Base-by-base conservation (phyloP, 2,329 filamentous ascomycete species). In the Clonostachys sp. region DNA sequence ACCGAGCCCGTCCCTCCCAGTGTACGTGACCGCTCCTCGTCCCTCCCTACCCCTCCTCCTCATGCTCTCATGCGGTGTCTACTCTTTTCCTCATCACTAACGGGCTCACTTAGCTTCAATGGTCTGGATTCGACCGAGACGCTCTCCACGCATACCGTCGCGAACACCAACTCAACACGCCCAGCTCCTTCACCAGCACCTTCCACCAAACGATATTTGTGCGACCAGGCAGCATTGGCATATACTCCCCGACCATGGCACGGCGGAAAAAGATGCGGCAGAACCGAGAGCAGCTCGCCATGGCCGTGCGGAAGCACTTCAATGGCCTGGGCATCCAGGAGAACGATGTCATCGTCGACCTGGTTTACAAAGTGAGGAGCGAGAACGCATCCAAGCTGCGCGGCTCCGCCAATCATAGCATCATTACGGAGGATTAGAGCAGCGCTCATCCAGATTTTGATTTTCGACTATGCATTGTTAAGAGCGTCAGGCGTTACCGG, bases 301-400 rank as follows among this genome's bases (percentile, higher is more conserved):
- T 83, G 54, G 77, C 81, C 2, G 86, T 91, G 44, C 77, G 88
- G 53, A 91, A 90, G 63, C 87, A 94, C 66, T 94, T 94, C 70
- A 94, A 94, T 61, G 83, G 81, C 34, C 75, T 88, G 54, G 86
- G 86, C 14, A 81, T 92, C 39, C 85, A 84, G 53, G 89, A 95
- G 70, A 90, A 85, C 61, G 89, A 94, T 57, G 84, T 91, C 54
- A 86, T 94, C 48, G 86, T 91, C 48, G 86, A 88, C 53, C 82
- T 90, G 61, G 73, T 91, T 51, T 88, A 89, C 73, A 87, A 83
- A 60, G 77, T 88, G 33, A 63, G 64, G 20, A 63, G 62, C 51
- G 61, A 67, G 17, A 61, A 59, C 47, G 48, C 50, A 17, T 48
- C 57, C 6, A 61, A 56, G 42, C 50, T 56, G 7, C 52, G 60